Evolutionary conservation across 805 yeast genomes (phyloP), one percentile per base, ranked within the genome.

Genomic region (Wickerhamomyces strasburgensis): DNA sequence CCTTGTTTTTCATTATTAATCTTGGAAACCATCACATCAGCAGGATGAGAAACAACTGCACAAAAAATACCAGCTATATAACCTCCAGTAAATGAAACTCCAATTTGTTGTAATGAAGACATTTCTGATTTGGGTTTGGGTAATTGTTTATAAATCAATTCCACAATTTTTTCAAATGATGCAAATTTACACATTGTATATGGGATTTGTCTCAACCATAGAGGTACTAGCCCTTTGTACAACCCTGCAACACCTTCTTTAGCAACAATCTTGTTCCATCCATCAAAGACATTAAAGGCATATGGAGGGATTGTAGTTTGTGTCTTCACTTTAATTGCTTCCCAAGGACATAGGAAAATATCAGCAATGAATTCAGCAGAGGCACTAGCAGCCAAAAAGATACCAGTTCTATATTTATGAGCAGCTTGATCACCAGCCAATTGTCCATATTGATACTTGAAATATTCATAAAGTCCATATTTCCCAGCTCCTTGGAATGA

Each of bases 111-210:
- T 29, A 80, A 48, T 29, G 79, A 62, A 10, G 85, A 67, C 70
- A 84, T 86, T 41, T 84, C 79, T 16, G 72, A 65, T 58, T 79
- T 86, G 34, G 83, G 76, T 53, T 75, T 77, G 31, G 96, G 88
- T 49, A 90, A 69, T 41, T 68, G 72, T 19, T 67, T 51, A 67
- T 93, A 90, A 56, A 90, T 89, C 34, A 65, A 61, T 54, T 81
- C 87, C 23, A 90, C 97, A 35, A 89, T 84, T 58, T 78, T 84
- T 68, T 90, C 98, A 66, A 93, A 90, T 18, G 95, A 75, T 7
- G 97, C 90, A 62, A 90, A 93, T 66, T 93, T 90, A 44, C 84
- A 94, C 96, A 90, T 89, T 19, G 98, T 90, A 69, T 90, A 90
- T n/a, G 98, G 98, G 52, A 90, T 84, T 65, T 90, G 98, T 68